Evolutionary conservation across 2,329 filamentous ascomycete species (phyloP).

Genomic region (Onygenales sp.): DNA sequence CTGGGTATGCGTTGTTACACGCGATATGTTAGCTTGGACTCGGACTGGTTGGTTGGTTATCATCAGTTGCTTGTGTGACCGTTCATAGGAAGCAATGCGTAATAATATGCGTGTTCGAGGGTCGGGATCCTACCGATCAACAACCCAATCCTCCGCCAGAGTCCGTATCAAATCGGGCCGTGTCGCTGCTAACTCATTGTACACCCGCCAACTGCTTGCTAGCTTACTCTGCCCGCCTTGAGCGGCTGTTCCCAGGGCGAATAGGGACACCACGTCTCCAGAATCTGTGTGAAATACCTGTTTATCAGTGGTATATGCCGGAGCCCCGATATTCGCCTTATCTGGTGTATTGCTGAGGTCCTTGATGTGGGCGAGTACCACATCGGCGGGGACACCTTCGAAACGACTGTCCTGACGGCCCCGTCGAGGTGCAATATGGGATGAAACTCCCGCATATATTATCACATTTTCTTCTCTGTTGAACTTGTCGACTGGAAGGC

Average conservation of each 20-base stretch:
- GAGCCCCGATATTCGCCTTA: constrained; percentile 29
- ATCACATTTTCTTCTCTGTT: constrained; percentile 29
- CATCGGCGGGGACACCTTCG: constrained; percentile 25
- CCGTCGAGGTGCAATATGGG: constrained; percentile 30
- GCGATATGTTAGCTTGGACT: background rate
- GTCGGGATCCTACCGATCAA: constrained; percentile 31
- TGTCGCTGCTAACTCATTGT: constrained; percentile 45
- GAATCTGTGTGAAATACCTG: constrained; percentile 49
- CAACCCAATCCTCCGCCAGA: constrained; percentile 39
- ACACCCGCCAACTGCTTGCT: constrained; percentile 44
- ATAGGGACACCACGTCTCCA: constrained; percentile 45
- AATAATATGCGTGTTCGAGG: too few relatives aligned
- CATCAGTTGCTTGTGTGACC: background rate
- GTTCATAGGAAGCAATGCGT: background rate
- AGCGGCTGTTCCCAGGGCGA: constrained; percentile 37
- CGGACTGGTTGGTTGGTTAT: background rate
- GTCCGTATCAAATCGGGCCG: constrained; percentile 46
- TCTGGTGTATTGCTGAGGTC: constrained; percentile 37
- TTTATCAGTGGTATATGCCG: constrained; percentile 34
- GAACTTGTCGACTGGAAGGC: constrained; percentile 29
- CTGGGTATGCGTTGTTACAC: background rate
- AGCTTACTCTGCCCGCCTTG: constrained; percentile 45
- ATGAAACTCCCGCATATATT: constrained; percentile 35
- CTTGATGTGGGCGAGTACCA: constrained; percentile 54
- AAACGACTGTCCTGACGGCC: constrained; percentile 34